These are phyloP conservation scores for Aspergillus ochraceus DNA, from an alignment of 2,329 filamentous ascomycete species.

Conservation along the genomic window DNA sequence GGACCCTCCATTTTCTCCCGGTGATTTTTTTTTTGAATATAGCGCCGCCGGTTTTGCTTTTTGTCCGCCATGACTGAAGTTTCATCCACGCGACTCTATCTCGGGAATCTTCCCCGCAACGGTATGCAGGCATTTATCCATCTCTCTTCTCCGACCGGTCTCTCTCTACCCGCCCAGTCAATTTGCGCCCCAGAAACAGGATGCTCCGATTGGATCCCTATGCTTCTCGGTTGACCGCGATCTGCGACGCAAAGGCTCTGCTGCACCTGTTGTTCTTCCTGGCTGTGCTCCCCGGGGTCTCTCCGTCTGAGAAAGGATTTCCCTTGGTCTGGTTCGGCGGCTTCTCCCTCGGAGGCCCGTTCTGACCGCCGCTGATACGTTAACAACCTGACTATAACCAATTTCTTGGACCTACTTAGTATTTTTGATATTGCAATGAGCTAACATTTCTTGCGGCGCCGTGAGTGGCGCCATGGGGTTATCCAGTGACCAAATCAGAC, in stretches of 20 bases:
- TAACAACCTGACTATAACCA: slow-evolving; percentile 18
- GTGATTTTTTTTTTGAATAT: slow-evolving; percentile 3
- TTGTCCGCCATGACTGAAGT: slow-evolving; percentile 71
- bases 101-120: slow-evolving; percentile 95
- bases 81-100: slow-evolving; percentile 90
- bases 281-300: slow-evolving; percentile 4
- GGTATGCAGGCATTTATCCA: slow-evolving; percentile 62
- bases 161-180: slow-evolving; percentile 13
- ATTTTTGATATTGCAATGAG: slow-evolving; percentile 26
- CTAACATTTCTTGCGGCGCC: slow-evolving; percentile 35
- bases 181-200: slow-evolving; percentile 11
- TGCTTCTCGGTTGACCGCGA: slow-evolving; percentile 13
- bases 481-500: slow-evolving; percentile 89
- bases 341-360: slow-evolving; percentile 6
- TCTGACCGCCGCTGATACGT: slow-evolving; percentile 12
- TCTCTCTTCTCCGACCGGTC: slow-evolving; percentile 25
- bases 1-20: slow-evolving; percentile 1
- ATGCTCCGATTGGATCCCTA: slow-evolving; percentile 16
- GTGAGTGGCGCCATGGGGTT: slow-evolving; percentile 27
- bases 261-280: slow-evolving; percentile 3
- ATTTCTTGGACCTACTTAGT: slow-evolving; percentile 16
- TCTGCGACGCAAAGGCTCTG: slow-evolving; percentile 5
- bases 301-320: slow-evolving; percentile 6
- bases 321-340: slow-evolving; percentile 3
- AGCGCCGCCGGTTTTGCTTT: not conserved